Percentiles rank a stretch among this genome's conserved stretches.
Conservation (phyloP, 371 early-diverging fungal species). For the Synchytrium microbalum region DNA sequence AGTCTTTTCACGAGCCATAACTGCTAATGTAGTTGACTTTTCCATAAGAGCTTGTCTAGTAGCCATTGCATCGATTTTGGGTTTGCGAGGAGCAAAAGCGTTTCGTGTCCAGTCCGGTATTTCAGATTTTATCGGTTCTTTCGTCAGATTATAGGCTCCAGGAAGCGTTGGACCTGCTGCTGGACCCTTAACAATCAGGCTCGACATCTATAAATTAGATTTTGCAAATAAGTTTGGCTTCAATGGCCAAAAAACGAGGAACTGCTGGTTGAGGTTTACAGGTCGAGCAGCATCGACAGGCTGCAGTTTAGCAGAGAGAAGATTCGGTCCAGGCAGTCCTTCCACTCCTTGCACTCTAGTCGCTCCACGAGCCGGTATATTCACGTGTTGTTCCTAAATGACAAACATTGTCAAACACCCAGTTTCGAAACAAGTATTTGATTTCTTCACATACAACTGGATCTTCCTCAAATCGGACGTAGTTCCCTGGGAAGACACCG, state of each 20-base stretch:
- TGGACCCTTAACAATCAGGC: background rate
- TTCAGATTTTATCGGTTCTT: background rate
- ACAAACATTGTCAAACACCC: too few species aligned
- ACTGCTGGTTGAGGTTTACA: background rate
- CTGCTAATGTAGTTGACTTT: constrained; percentile 1
- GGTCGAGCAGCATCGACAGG: background rate
- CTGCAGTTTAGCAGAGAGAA: background rate
- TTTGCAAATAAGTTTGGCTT: too few species aligned
- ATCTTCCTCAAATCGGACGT: constrained; percentile 9
- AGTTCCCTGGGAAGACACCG: constrained; percentile 13
- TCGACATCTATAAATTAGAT: too few species aligned
- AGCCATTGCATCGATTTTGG: background rate
- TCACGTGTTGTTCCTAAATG: too few species aligned
- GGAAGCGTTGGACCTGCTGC: background rate
- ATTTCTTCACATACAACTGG: too few species aligned
- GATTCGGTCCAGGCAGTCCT: background rate
- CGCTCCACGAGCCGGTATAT: background rate
- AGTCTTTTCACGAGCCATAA: background rate
- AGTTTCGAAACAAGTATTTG: too few species aligned
- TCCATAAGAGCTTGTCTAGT: background rate
- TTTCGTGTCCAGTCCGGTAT: background rate
- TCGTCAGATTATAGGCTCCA: background rate
- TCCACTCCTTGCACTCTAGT: background rate
- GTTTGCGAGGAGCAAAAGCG: background rate
- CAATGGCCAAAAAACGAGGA: background rate